These are phyloP conservation scores for Calophaca sinica DNA, from an alignment of 306 rosid genomes.

Conservation along the genomic window DNA sequence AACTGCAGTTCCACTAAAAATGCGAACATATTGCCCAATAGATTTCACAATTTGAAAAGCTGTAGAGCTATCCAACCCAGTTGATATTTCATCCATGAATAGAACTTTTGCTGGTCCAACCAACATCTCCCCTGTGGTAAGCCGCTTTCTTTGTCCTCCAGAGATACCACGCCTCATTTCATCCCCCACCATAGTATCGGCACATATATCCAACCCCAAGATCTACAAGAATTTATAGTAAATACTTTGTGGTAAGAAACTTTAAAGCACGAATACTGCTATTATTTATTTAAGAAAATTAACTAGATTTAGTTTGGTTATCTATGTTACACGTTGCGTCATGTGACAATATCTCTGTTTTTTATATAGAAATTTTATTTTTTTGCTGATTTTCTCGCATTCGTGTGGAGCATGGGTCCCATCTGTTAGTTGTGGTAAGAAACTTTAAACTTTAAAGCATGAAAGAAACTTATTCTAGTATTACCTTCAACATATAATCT, in stretches of 20 bases:
- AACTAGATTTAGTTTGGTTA: too few species aligned
- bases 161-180: constrained; percentile 86
- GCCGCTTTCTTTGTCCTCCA: constrained; percentile 89
- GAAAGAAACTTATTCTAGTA: not conserved
- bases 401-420: too few species aligned
- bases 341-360: too few species aligned
- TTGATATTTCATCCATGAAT: constrained; percentile 72
- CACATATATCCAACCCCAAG: constrained; percentile 83
- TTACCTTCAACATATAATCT: constrained; percentile 81
- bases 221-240: constrained; percentile 52
- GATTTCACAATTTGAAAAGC: constrained; percentile 67
- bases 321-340: too few species aligned
- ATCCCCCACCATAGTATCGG: constrained; percentile 82
- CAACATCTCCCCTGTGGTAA: constrained; percentile 79
- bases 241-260: not conserved
- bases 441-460: not conserved
- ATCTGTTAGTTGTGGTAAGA: not conserved
- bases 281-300: too few species aligned
- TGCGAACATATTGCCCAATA: constrained; percentile 53
- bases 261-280: too few species aligned
- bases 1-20: constrained; percentile 58
- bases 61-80: constrained; percentile 69
- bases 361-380: too few species aligned
- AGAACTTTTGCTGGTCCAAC: constrained; percentile 67
- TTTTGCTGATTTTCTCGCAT: too few species aligned